Evolutionary conservation across 1,284 basidiomycete genomes (phyloP), one percentile per base, ranked within the genome.

Genomic region (Hypsizygus ulmarius): DNA sequence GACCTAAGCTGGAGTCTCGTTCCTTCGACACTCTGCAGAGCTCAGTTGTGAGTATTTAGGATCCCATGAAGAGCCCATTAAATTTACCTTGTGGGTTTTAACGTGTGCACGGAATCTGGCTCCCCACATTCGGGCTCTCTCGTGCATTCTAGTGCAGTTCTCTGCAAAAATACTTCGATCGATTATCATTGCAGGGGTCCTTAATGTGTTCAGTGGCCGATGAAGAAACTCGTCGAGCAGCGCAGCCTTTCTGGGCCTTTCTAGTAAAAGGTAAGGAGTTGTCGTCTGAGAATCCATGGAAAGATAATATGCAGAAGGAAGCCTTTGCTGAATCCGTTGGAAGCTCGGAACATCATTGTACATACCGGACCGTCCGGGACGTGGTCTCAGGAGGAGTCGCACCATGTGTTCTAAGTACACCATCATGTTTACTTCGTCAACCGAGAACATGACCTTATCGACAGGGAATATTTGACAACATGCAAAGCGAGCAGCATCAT

Each of bases 151-250:
- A 18, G 75, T 76, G 64, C 89, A 92, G 64, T 94, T 94, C 21
- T 72, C 65, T 33, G 75, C 75, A 63, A 92, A 91, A 14, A 79
- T 61, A 8, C 72, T 72, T 19, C 85, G 77, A 69, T 94, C 89
- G 52, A 94, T 80, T 46, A 93, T 71, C 52, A 89, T 68, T 0
- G 88, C 86, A 18, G 92, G 91, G 0, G 91, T 93, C 46, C 88
- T 77, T 19, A 93, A 68, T 1, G 68, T 65, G 42, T 75, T 64
- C 47, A 93, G 63, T 10, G 71, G 60, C 60, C 77, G 80, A 32
- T 85, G 84, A 21, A 74, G 67, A 65, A 84, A 93, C 52, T 80
- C 75, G 35, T 76, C 61, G 16, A 75, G 63, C 14, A 93, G 71
- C 9, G 67, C 72, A 36, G 74, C 65, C 63, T 88, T 88, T 55